Evolutionary conservation across 371 early-diverging fungal genomes (phyloP).

Genomic region (Zychaea mexicana): DNA sequence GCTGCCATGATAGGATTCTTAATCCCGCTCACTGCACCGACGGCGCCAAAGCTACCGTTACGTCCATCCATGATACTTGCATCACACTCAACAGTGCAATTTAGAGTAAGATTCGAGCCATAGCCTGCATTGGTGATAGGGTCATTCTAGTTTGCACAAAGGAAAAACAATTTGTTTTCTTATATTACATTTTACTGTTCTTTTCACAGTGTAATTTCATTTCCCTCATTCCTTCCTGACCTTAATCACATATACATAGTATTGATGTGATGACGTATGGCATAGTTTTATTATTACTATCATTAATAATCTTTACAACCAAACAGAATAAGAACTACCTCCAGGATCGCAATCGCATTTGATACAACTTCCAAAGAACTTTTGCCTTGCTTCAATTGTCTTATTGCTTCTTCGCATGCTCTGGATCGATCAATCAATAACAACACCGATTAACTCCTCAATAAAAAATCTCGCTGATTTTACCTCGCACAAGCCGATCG

Average conservation of each 20-base stretch:
- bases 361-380: slow-evolving; percentile 32
- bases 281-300: too few species aligned
- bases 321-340: too few species aligned
- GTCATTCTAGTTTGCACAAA: slow-evolving; percentile 34
- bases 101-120: slow-evolving; percentile 82
- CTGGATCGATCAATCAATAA: slow-evolving; percentile 15
- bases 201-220: too few species aligned
- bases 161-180: not conserved
- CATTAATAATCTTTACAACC: too few species aligned
- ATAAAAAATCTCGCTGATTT: not conserved
- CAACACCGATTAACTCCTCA: not conserved
- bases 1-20: slow-evolving; percentile 73
- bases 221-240: too few species aligned
- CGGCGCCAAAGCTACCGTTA: slow-evolving; percentile 73
- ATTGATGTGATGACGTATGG: too few species aligned
- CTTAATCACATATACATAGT: too few species aligned
- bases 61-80: slow-evolving; percentile 81
- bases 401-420: slow-evolving; percentile 37
- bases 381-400: slow-evolving; percentile 16
- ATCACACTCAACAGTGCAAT: slow-evolving; percentile 84
- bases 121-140: slow-evolving; percentile 57
- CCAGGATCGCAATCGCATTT: slow-evolving; percentile 41
- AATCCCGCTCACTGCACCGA: slow-evolving; percentile 74
- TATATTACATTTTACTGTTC: too few species aligned
- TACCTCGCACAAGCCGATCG: slow-evolving; percentile 52